A percentile compares a stretch with the other conserved stretches of the same genome.
These are phyloP conservation scores for Phytophthora sp. DNA, from an alignment of 352 stramenopile genomes.

Conservation along the genomic window DNA sequence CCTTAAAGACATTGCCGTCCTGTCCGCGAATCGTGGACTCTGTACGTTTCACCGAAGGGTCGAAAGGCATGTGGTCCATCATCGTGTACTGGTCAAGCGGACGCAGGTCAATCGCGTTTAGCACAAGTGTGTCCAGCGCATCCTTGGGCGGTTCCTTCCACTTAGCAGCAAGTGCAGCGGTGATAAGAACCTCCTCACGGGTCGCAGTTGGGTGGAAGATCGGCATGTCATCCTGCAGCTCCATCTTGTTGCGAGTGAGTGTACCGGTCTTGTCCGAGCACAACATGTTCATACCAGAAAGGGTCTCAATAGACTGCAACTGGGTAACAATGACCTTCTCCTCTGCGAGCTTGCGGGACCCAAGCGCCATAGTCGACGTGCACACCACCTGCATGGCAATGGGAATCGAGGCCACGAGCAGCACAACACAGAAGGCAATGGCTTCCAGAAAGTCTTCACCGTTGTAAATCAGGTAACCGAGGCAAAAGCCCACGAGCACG, in stretches of 20 bases:
- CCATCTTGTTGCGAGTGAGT: slow-evolving; percentile 95
- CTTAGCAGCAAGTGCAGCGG: slow-evolving; percentile 93
- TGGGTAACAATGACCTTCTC: slow-evolving; percentile 94
- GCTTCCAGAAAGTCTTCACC: slow-evolving; percentile 79
- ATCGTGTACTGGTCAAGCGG: slow-evolving; percentile 87
- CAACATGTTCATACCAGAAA: slow-evolving; percentile 94
- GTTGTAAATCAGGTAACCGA: slow-evolving; percentile 87
- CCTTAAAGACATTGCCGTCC: slow-evolving; percentile 90
- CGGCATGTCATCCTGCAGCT: slow-evolving; percentile 92
- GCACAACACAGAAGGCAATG: slow-evolving; percentile 89
- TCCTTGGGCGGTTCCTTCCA: slow-evolving; percentile 94
- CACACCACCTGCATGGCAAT: slow-evolving; percentile 94
- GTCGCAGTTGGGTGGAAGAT: slow-evolving; percentile 84
- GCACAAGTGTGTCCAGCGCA: slow-evolving; percentile 93
- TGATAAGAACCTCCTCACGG: slow-evolving; percentile 90
- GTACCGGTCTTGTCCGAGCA: slow-evolving; percentile 97
- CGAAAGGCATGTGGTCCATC: slow-evolving; percentile 85
- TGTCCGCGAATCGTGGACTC: slow-evolving; percentile 89
- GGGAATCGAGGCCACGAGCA: slow-evolving; percentile 93
- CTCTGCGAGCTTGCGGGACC: slow-evolving; percentile 88
- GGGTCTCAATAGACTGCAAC: slow-evolving; percentile 92
- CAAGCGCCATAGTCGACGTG: slow-evolving; percentile 93
- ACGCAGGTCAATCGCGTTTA: slow-evolving; percentile 86
- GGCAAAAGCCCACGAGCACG: slow-evolving; percentile 86
- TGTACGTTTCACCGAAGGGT: slow-evolving; percentile 91